Evolutionary conservation across 768 basidiomycete species (phyloP), one percentile per base, ranked within the genome.

Genomic region (Leccinum barrowsii): DNA sequence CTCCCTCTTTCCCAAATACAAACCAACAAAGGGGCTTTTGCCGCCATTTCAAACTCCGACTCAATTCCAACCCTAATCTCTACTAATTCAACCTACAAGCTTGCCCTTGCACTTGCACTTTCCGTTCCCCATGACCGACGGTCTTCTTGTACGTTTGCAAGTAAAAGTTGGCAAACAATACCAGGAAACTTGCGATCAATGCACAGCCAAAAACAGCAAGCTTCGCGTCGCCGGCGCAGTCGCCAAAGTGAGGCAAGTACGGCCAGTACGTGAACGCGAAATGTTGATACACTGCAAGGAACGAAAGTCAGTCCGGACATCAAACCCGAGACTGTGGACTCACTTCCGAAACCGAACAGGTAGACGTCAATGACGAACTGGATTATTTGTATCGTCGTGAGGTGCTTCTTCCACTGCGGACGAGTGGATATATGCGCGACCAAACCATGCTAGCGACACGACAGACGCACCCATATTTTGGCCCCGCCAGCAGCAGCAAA

Each of bases 401-500:
- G 59, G 28, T 70, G 35, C 53, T 59, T 65, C 54, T 72, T 72
- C 68, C 68, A 70, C 68, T 70, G 28, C n/a, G 5, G 15, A 15
- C 17, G 46, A 28, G 19, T 30, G 21, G 3, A 50, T 47, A 22
- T 57, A 56, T 59, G 52, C 51, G 28, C 42, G 28, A 35, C 24
- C 15, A 44, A 34, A 50, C 19, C 11, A 44, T 6, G 17, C 6
- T 17, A 19, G 5, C 1, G n/a, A n/a, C 10, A 12, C 11, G 30
- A 12, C 44, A 3, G 22, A 60, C 59, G 44, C 35, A 69, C 70
- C 70, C 70, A 70, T 7, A 58, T 22, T 52, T 60, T 71, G 21
- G 59, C 40, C 5, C 70, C 68, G 13, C 94, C 94, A 55, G 95
- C 93, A 37, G 93, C 91, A n/a, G 92, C 92, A 72, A 87, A 97